These are phyloP conservation scores for Arthromyces matolae DNA, from an alignment of 768 basidiomycete species.

Conservation along the genomic window DNA sequence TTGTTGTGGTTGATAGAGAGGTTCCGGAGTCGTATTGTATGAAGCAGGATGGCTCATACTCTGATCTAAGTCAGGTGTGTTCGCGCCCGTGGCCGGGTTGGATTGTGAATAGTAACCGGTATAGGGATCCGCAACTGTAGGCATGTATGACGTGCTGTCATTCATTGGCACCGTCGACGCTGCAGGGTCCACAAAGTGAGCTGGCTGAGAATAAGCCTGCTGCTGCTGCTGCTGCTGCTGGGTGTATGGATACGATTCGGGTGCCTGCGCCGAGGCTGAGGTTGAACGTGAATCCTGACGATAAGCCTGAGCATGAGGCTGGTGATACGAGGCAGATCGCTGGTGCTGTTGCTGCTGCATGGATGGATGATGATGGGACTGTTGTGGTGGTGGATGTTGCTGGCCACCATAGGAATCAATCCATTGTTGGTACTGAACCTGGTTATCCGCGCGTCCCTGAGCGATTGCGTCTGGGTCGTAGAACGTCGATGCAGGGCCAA, in stretches of 20 bases:
- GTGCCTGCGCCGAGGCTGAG: conserved; percentile 17
- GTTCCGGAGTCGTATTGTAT: conserved; percentile 26
- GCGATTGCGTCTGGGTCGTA: conserved; percentile 45
- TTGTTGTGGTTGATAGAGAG: conserved; percentile 25
- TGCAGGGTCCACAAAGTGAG: conserved; percentile 22
- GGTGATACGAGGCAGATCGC: conserved; percentile 13
- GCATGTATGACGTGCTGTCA: conserved; percentile 11
- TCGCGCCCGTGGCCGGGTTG: conserved; percentile 13
- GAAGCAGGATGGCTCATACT: conserved; percentile 19
- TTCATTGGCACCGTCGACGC: conserved; percentile 4
- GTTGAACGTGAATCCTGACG: conserved; percentile 14
- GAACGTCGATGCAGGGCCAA: conserved; percentile 50
- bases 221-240: conserved; percentile 24
- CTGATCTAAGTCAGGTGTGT: conserved; percentile 11
- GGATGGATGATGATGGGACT: conserved; percentile 23
- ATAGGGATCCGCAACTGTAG: conserved; percentile 11
- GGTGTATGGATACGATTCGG: conserved; percentile 25
- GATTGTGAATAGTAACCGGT: conserved; percentile 15
- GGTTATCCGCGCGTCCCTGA: conserved; percentile 21
- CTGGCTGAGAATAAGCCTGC: conserved; percentile 8
- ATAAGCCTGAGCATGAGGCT: conserved; percentile 18
- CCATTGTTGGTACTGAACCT: conserved; percentile 42
- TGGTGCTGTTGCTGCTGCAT: conserved; percentile 24
- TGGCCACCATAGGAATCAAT: conserved; percentile 25
- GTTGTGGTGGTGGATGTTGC: conserved; percentile 11